Evolutionary conservation across 169 alveolate species (phyloP).

Genomic region (Cryptosporidium viatorum): DNA sequence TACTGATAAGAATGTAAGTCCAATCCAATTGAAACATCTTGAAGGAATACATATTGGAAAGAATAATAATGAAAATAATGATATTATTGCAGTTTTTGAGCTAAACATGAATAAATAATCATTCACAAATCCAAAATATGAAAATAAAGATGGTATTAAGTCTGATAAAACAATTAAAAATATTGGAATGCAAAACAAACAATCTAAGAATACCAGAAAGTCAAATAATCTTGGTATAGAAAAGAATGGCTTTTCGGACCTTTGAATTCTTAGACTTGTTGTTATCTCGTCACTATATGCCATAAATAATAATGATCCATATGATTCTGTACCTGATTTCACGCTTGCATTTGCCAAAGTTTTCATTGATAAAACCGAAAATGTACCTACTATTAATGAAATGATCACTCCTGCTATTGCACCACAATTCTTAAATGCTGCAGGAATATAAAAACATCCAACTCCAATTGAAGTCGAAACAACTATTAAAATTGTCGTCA

Average conservation of each 20-base stretch:
- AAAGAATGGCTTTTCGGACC: slow-evolving; percentile 16
- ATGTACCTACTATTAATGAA: slow-evolving; percentile 37
- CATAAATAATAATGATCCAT: slow-evolving; percentile 41
- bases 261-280: background rate
- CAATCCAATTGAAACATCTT: slow-evolving; percentile 56
- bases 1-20: slow-evolving; percentile 23
- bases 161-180: slow-evolving; percentile 57
- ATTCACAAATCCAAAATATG: slow-evolving; percentile 4
- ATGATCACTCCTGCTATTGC: slow-evolving; percentile 18
- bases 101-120: slow-evolving; percentile 48
- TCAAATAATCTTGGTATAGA: slow-evolving; percentile 69
- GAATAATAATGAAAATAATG: slow-evolving; percentile 21
- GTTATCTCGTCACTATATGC: slow-evolving; percentile 54
- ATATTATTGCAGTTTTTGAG: slow-evolving; percentile 41
- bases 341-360: slow-evolving; percentile 51
- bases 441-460: slow-evolving; percentile 62
- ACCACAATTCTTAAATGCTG: slow-evolving; percentile 47
- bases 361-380: slow-evolving; percentile 56
- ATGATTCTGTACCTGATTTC: slow-evolving; percentile 52
- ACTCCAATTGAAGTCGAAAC: slow-evolving; percentile 57
- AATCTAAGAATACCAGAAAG: slow-evolving; percentile 52
- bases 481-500: background rate
- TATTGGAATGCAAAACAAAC: slow-evolving; percentile 58
- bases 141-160: slow-evolving; percentile 18
- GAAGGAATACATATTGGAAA: slow-evolving; percentile 68